Conservation (phyloP, 2,329 filamentous ascomycete genomes). For the Saccharata proteae region DNA sequence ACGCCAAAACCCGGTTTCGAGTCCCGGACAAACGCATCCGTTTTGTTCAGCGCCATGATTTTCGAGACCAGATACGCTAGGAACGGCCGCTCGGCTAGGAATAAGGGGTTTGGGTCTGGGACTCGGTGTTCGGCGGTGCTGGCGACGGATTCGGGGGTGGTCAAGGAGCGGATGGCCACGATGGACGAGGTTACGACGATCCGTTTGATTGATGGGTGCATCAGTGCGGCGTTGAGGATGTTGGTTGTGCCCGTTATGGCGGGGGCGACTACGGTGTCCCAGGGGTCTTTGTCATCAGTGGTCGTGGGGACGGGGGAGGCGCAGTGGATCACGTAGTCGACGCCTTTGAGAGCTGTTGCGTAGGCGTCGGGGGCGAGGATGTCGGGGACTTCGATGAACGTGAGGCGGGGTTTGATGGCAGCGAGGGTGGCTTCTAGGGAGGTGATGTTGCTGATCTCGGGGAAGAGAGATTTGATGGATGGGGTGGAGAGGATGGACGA, state of each 20-base stretch:
- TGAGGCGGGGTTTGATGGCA: no score
- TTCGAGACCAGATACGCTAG: constrained; percentile 3
- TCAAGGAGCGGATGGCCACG: constrained; percentile 3
- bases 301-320: constrained; percentile 9
- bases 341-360: constrained; percentile 22
- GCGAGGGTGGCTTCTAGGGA: neutral
- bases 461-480: no score
- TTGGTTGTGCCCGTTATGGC: constrained; percentile 7
- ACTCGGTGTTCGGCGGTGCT: neutral
- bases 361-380: constrained; percentile 24
- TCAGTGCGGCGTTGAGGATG: neutral
- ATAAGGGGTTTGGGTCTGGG: neutral
- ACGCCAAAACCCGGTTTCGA: neutral
- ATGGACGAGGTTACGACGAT: constrained; percentile 9
- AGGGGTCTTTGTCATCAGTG: constrained; percentile 4
- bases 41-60: constrained; percentile 4
- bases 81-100: neutral
- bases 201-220: no score
- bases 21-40: neutral
- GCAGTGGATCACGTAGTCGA: constrained; percentile 10
- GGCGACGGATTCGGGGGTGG: neutral
- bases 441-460: constrained; percentile 9
- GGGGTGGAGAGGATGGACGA: constrained; percentile 2
- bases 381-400: constrained; percentile 22
- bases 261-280: constrained; percentile 3